Evolutionary conservation across 1,284 basidiomycete genomes (phyloP).

Genomic region (Sphagnurus paluster): DNA sequence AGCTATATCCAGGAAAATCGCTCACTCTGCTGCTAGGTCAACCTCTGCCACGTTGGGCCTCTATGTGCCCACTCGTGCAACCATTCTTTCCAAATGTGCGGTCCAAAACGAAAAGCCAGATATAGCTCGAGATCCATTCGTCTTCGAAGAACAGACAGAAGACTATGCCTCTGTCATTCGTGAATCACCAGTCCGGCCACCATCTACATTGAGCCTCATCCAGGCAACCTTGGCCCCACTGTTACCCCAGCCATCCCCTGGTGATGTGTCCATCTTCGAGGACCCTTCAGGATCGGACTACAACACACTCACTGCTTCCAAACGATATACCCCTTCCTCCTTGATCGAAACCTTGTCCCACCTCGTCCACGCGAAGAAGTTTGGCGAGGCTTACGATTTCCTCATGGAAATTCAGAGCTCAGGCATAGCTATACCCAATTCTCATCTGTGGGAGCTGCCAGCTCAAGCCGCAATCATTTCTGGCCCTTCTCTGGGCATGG

Average conservation of each 20-base stretch:
- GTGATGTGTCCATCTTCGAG: conserved; percentile 33
- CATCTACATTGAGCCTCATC: conserved; percentile 26
- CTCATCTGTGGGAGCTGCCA: conserved; percentile 27
- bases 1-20: conserved; percentile 16
- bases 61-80: conserved; percentile 5
- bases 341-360: conserved; percentile 22
- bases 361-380: conserved; percentile 23
- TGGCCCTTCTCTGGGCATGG: conserved; percentile 3
- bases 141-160: conserved; percentile 31
- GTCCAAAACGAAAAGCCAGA: conserved; percentile 1
- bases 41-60: conserved; percentile 10
- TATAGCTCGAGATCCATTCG: conserved; percentile 1
- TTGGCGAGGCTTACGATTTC: conserved; percentile 31
- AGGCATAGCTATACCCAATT: conserved; percentile 26
- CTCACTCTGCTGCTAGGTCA: conserved; percentile 14
- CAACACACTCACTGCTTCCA: neutral
- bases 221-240: conserved; percentile 27
- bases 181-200: conserved; percentile 15
- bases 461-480: conserved; percentile 23
- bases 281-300: conserved; percentile 28
- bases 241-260: conserved; percentile 26
- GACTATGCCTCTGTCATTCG: conserved; percentile 26
- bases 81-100: conserved; percentile 6
- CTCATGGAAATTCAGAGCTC: conserved; percentile 32
- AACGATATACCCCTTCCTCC: conserved; percentile 15